These are phyloP conservation scores for Plasmodium inui DNA, from an alignment of 169 alveolate species.

Conservation along the genomic window DNA sequence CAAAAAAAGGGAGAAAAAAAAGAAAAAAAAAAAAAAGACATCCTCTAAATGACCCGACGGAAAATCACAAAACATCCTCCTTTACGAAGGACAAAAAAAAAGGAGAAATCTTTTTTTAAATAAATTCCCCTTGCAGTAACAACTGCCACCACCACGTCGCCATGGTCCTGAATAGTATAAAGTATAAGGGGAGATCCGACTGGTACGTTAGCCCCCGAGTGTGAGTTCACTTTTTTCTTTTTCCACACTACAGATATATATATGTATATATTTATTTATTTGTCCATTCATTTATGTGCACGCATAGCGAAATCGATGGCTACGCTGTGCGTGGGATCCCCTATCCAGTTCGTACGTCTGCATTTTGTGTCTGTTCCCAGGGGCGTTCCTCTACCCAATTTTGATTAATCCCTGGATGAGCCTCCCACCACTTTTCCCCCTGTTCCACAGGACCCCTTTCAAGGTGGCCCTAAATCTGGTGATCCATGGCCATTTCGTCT, in stretches of 20 bases:
- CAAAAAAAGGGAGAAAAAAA: background rate
- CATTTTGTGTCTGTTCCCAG: background rate
- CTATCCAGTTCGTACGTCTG: background rate
- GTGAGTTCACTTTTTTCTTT: background rate
- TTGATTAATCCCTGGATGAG: background rate
- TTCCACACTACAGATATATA: background rate
- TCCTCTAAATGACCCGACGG: background rate
- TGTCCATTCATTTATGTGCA: background rate
- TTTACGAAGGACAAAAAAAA: background rate
- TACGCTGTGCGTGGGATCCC: background rate
- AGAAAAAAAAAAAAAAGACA: background rate
- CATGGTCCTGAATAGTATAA: conserved; percentile 36
- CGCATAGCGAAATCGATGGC: background rate
- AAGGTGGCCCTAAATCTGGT: conserved; percentile 20
- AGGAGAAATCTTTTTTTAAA: background rate
- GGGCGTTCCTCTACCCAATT: background rate
- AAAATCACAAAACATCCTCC: background rate
- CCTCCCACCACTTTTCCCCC: background rate
- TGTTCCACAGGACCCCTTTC: conserved; percentile 37
- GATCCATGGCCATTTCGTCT: conserved; percentile 37
- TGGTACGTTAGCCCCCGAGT: conserved; percentile 13
- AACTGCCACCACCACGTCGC: conserved; percentile 67
- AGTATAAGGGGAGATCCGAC: conserved; percentile 42
- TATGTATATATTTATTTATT: background rate
- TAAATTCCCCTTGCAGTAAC: conserved; percentile 13